Evolutionary conservation across 108 stramenopile genomes (phyloP).

Genomic region (Parmales sp.): DNA sequence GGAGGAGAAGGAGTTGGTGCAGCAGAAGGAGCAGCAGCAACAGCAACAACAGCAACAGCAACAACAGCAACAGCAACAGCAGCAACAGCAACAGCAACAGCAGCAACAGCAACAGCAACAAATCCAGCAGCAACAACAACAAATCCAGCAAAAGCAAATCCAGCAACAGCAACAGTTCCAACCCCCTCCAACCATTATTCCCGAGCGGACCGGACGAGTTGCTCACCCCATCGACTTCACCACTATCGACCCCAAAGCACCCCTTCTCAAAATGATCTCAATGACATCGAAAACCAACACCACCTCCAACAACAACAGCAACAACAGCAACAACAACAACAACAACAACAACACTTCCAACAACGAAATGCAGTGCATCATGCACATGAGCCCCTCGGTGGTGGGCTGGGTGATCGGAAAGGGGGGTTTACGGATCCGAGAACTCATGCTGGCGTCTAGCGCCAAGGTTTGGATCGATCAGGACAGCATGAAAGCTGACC

Average conservation of each 20-base stretch:
- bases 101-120: not conserved
- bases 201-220: not conserved
- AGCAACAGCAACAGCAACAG: not conserved
- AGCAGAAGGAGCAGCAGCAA: not conserved
- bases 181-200: not conserved
- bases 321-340: slow-evolving; percentile 14
- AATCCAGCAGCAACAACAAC: no score
- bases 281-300: not conserved
- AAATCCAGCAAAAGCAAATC: not conserved
- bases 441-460: slow-evolving; percentile 79
- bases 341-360: slow-evolving; percentile 30
- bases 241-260: not conserved
- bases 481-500: slow-evolving; percentile 57
- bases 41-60: slow-evolving; percentile 14
- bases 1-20: not conserved
- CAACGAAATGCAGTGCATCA: slow-evolving; percentile 35
- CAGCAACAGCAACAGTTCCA: not conserved
- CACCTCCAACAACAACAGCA: not conserved
- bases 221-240: not conserved
- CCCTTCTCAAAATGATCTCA: not conserved
- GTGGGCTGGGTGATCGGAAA: slow-evolving; percentile 86
- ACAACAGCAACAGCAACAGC: slow-evolving; percentile 19
- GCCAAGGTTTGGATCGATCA: slow-evolving; percentile 87
- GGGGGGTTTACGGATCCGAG: slow-evolving; percentile 71
- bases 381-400: slow-evolving; percentile 57